These are phyloP conservation scores for Sporothrix inflata DNA, from an alignment of 2,329 filamentous ascomycete species.

Conservation along the genomic window DNA sequence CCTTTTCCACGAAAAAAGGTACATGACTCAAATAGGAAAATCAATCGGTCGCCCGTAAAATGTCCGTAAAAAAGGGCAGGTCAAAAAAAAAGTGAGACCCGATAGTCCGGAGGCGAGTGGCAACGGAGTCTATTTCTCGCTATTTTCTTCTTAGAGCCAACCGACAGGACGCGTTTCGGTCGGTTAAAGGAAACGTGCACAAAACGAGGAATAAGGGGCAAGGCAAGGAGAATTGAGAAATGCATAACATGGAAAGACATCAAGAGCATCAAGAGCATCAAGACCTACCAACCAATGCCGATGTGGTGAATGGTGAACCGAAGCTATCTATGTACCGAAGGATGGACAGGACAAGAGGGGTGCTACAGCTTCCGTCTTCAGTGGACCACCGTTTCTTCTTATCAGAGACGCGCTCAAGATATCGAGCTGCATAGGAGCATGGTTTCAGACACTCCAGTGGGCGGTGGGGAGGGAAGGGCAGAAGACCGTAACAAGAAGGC, in stretches of 20 bases:
- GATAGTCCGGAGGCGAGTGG: conserved; percentile 18
- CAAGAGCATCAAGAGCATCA: neutral
- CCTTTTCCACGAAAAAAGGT: neutral
- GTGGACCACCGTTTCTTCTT: neutral
- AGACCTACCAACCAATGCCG: neutral
- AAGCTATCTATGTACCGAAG: conserved; percentile 5
- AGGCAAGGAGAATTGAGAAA: neutral
- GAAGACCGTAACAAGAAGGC: neutral
- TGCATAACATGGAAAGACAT: neutral
- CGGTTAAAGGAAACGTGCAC: neutral
- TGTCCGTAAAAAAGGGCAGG: neutral
- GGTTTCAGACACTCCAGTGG: too few species aligned
- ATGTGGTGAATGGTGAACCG: neutral
- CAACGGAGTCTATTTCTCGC: conserved; percentile 16
- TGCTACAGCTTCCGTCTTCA: neutral
- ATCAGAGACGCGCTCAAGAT: conserved; percentile 8
- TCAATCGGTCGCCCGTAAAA: neutral
- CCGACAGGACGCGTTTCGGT: conserved; percentile 2
- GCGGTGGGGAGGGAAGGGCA: neutral
- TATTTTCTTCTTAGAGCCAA: neutral
- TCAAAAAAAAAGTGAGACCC: neutral
- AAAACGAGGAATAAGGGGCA: neutral
- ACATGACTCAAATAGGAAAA: neutral
- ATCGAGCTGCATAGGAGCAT: neutral
- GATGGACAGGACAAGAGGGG: neutral